Conservation (phyloP, 2,329 filamentous ascomycete genomes). For the Lachnum nothofagi region DNA sequence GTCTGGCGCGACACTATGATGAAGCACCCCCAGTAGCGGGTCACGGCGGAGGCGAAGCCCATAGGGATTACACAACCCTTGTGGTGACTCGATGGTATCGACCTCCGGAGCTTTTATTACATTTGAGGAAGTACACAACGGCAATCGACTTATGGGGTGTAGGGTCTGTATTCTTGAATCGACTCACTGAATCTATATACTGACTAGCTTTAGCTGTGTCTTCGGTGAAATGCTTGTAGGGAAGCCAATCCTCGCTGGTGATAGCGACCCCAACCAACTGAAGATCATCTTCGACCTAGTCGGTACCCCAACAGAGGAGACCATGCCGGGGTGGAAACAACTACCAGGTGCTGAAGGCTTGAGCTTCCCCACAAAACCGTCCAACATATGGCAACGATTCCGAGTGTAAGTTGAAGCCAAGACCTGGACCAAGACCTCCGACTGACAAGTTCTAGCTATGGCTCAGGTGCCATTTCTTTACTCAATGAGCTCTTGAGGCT, state of each 20-base stretch:
- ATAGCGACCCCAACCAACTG: conserved; percentile 82
- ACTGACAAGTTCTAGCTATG: conserved; percentile 44
- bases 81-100: conserved; percentile 97
- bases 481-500: conserved; percentile 78
- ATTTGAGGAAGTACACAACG: conserved; percentile 87
- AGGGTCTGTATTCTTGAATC: conserved; percentile 55
- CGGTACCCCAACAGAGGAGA: conserved; percentile 81
- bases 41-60: conserved; percentile 75
- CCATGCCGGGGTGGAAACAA: conserved; percentile 83
- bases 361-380: conserved; percentile 53
- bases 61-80: conserved; percentile 88
- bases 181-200: conserved; percentile 21
- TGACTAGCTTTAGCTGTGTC: conserved; percentile 61
- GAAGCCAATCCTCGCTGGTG: conserved; percentile 86
- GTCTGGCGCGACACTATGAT: conserved; percentile 87
- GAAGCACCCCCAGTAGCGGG: conserved; percentile 73
- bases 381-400: conserved; percentile 70
- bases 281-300: conserved; percentile 92
- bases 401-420: conserved; percentile 50
- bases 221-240: conserved; percentile 96
- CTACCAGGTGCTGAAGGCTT: conserved; percentile 78
- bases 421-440: conserved; percentile 9
- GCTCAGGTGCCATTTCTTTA: conserved; percentile 69
- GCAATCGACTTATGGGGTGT: conserved; percentile 98
- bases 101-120: conserved; percentile 84